Conservation (phyloP, 371 early-diverging fungal genomes). For the Circinella minor region DNA sequence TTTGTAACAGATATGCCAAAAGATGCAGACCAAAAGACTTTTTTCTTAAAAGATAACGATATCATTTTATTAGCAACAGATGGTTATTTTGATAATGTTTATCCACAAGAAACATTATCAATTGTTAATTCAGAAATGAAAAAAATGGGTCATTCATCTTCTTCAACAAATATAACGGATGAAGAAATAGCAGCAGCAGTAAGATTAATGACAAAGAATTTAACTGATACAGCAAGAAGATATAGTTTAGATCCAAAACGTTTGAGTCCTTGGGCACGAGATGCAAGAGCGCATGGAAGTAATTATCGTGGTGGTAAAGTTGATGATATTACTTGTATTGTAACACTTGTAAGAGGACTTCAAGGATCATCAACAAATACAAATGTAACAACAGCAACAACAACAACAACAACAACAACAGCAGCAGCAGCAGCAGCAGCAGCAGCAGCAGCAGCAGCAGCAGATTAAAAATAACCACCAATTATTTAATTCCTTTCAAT, state of each 20-base stretch:
- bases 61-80: slow-evolving; percentile 73
- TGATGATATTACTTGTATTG: slow-evolving; percentile 58
- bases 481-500: no score
- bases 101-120: slow-evolving; percentile 61
- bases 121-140: slow-evolving; percentile 53
- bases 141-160: slow-evolving; percentile 24
- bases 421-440: neutral
- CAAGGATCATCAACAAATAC: neutral
- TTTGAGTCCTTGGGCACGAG: slow-evolving; percentile 54
- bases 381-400: neutral
- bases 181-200: slow-evolving; percentile 55
- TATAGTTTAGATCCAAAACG: slow-evolving; percentile 61
- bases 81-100: slow-evolving; percentile 76
- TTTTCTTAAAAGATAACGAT: slow-evolving; percentile 70
- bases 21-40: slow-evolving; percentile 62
- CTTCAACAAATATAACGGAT: slow-evolving; percentile 11
- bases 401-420: slow-evolving; percentile 11
- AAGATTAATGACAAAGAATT: slow-evolving; percentile 53
- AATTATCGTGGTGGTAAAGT: slow-evolving; percentile 53
- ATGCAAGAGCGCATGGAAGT: slow-evolving; percentile 52
- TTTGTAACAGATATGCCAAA: slow-evolving; percentile 68
- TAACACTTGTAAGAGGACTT: slow-evolving; percentile 43
- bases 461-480: no score
- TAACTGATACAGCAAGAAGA: slow-evolving; percentile 61
- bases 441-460: neutral